phyloP scores from a whole-genome alignment of 1,284 basidiomycete genomes.

The Cryptococcus depauperatus region DNA sequence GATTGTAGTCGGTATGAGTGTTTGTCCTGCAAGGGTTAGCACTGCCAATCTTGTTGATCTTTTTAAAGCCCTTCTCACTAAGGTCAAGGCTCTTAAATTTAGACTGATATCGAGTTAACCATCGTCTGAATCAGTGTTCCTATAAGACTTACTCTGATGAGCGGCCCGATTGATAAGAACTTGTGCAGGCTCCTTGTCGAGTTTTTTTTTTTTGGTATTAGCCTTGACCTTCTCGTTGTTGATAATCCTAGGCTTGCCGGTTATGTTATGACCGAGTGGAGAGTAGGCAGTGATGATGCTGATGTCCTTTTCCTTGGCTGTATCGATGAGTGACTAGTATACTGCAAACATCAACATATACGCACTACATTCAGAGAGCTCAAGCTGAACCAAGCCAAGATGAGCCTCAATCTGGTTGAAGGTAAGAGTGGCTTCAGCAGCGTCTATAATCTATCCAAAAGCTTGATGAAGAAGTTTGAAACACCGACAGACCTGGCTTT shows the following conservation, averaged over 20 bases:
- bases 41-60: slow-evolving; percentile 53
- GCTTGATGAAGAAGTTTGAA: slow-evolving; percentile 66
- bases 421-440: slow-evolving; percentile 67
- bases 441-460: slow-evolving; percentile 61
- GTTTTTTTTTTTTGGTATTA: slow-evolving; percentile 50
- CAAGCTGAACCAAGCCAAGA: slow-evolving; percentile 49
- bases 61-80: slow-evolving; percentile 56
- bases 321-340: not conserved
- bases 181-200: slow-evolving; percentile 57
- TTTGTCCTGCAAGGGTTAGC: slow-evolving; percentile 55
- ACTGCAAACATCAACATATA: not conserved
- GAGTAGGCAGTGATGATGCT: slow-evolving; percentile 76
- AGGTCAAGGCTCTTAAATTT: slow-evolving; percentile 65
- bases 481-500: slow-evolving; percentile 49
- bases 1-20: slow-evolving; percentile 55
- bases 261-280: slow-evolving; percentile 62
- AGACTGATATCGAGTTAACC: slow-evolving; percentile 45
- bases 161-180: slow-evolving; percentile 65
- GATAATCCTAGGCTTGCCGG: slow-evolving; percentile 46
- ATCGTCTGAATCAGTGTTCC: no score
- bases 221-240: slow-evolving; percentile 52
- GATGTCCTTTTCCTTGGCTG: slow-evolving; percentile 64
- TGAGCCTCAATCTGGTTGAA: slow-evolving; percentile 81
- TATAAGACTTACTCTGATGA: no score
- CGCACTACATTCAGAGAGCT: slow-evolving; percentile 32